Conservation (phyloP, 2,329 filamentous ascomycete genomes). For the Monilinia fructigena region DNA sequence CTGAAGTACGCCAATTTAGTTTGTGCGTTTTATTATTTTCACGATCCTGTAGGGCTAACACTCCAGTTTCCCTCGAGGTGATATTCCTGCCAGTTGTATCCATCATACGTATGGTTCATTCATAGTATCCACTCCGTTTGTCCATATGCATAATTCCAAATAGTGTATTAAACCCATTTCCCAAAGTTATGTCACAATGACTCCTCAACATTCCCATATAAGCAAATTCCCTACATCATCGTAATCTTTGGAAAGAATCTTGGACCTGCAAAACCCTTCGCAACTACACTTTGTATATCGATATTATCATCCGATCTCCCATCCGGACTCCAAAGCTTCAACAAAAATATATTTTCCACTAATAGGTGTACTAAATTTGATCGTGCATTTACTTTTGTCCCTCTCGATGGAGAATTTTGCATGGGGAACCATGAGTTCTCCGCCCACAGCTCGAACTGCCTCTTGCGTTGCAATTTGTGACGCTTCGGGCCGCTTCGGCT, state of each 20-base stretch:
- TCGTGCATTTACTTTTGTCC: conserved; percentile 79
- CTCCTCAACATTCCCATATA: not conserved
- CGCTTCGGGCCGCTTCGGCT: conserved; percentile 36
- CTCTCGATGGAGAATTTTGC: conserved; percentile 82
- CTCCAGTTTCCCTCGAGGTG: no score
- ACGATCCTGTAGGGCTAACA: no score
- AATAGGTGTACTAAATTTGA: conserved; percentile 80
- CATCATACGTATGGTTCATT: not conserved
- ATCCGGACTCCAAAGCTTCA: conserved; percentile 86
- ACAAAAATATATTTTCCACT: conserved; percentile 76
- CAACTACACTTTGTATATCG: conserved; percentile 83
- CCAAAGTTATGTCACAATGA: not conserved
- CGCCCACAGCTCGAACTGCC: conserved; percentile 55
- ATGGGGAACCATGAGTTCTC: conserved; percentile 66
- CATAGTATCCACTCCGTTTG: not conserved
- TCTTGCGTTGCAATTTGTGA: conserved; percentile 54
- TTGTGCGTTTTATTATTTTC: no score
- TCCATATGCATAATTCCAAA: not conserved
- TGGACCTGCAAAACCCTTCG: conserved; percentile 80
- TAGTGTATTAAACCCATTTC: not conserved
- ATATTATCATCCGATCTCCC: conserved; percentile 68
- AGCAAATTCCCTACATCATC: not conserved
- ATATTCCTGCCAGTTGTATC: not conserved
- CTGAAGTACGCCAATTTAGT: no score
- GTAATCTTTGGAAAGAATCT: conserved; percentile 67